Evolutionary conservation across 345 rosid genomes (phyloP), one percentile per base, ranked within the genome.

Genomic region (Zanthoxylum bungeanum): DNA sequence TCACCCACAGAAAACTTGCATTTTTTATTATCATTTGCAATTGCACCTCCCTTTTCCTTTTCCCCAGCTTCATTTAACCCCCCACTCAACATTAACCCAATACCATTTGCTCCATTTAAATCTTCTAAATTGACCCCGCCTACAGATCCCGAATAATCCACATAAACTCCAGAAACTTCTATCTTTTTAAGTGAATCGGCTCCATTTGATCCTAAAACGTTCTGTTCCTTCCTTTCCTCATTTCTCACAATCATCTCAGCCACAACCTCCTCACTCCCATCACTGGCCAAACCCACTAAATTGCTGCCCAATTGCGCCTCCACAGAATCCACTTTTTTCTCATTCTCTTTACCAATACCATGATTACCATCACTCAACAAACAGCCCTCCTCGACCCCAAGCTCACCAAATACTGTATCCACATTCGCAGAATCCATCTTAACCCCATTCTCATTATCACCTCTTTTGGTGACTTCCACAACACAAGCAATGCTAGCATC

Each of bases 91-190:
- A 27, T 51, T 21, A 31, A 57, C 61, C 78, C 79, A 73, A 40
- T 17, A 66, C 68, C 47, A 46, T 34, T 66, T 49, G 30, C 65
- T 42, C 71, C 77, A 37, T 65, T 60, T 73, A 4, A 60, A 76
- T 62, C 66, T 17, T 74, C 68, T 52, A n/a, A 60, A 69, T 44
- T 51, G 31, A 7, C 75, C 67, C 36, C 51, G 75, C 21, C 79
- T 28, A n/a, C n/a, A 69, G 88, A 70, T n/a, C n/a, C n/a, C n/a
- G 86, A 78, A 73, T 90, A 80, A 70, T 93, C 98, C 64, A 93
- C 94, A 84, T 77, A 85, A 72, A 88, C 86, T 21, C 87, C 91
- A 33, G 87, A 81, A 60, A 85, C 82, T 47, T 82, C 79, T 71
- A 85, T 78, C 75, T 76, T 82, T 78, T 60, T 76, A 81, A 69